Conservation (phyloP, 2,329 filamentous ascomycete genomes). For the Penicillium decumbens region DNA sequence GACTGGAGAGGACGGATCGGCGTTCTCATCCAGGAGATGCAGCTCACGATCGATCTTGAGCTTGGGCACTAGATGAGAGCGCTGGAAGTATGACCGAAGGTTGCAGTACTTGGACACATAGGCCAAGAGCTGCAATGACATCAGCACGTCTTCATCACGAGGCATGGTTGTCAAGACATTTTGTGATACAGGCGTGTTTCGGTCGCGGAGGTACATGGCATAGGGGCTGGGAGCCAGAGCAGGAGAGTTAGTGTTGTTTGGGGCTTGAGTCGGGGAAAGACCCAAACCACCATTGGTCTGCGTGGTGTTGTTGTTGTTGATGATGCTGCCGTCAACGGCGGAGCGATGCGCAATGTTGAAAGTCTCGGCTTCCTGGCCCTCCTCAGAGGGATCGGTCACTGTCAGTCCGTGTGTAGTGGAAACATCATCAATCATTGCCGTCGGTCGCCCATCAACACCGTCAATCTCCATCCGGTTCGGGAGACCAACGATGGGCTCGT, state of each 20-base stretch:
- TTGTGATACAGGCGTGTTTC: constrained; percentile 62
- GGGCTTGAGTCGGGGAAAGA: constrained; percentile 63
- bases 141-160: constrained; percentile 92
- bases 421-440: constrained; percentile 63
- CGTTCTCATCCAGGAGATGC: constrained; percentile 69
- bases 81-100: constrained; percentile 88
- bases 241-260: constrained; percentile 66
- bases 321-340: constrained; percentile 77
- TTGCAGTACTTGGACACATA: constrained; percentile 99
- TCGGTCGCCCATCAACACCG: constrained; percentile 77
- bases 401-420: constrained; percentile 69
- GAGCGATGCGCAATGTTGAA: constrained; percentile 91
- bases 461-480: constrained; percentile 79
- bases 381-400: constrained; percentile 73
- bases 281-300: constrained; percentile 65
- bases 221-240: constrained; percentile 66
- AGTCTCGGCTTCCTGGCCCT: constrained; percentile 72
- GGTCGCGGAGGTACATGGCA: constrained; percentile 73
- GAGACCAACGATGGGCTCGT: constrained; percentile 71
- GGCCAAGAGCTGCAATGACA: constrained; percentile 93
- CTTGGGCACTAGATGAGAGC: constrained; percentile 85
- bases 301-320: constrained; percentile 60
- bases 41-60: constrained; percentile 87
- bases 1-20: constrained; percentile 36
- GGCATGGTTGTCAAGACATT: constrained; percentile 87